Evolutionary conservation across 2,329 filamentous ascomycete genomes (phyloP).

Genomic region (Emericellopsis cladophorae): DNA sequence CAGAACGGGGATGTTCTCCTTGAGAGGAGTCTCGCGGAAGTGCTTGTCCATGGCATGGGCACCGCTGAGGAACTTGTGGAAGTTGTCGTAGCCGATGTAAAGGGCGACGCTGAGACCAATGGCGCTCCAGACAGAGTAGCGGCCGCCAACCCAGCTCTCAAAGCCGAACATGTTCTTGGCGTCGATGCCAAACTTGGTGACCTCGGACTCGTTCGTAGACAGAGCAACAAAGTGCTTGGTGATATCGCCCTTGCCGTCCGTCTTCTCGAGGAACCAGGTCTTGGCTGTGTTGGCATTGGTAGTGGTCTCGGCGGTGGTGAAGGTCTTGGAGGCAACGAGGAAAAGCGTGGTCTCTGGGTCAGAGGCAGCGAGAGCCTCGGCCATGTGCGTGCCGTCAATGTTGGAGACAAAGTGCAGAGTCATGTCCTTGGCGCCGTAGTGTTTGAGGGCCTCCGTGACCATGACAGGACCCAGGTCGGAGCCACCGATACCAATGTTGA

Average conservation of each 20-base stretch:
- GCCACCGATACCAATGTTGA: constrained; percentile 97
- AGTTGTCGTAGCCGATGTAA: constrained; percentile 96
- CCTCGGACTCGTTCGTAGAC: constrained; percentile 89
- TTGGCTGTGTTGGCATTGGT: constrained; percentile 98
- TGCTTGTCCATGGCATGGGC: constrained; percentile 98
- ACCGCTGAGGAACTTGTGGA: constrained; percentile 87
- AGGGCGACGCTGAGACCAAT: constrained; percentile 90
- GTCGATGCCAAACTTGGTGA: constrained; percentile 98
- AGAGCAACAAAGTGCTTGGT: constrained; percentile 98
- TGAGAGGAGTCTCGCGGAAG: constrained; percentile 81
- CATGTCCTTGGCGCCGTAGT: constrained; percentile 76
- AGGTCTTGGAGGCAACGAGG: constrained; percentile 97
- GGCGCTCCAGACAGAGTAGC: constrained; percentile 98
- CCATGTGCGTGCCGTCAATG: constrained; percentile 97
- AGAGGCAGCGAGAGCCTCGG: constrained; percentile 77
- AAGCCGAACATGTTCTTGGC: constrained; percentile 99
- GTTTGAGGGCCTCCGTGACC: constrained; percentile 95
- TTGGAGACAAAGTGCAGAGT: constrained; percentile 98
- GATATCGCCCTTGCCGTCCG: constrained; percentile 66
- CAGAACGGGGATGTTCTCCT: constrained; percentile 89
- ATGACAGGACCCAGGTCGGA: constrained; percentile 99
- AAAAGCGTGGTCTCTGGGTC: constrained; percentile 98
- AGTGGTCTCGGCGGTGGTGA: constrained; percentile 93
- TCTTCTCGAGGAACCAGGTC: constrained; percentile 85
- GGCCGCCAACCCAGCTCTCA: constrained; percentile 94